Evolutionary conservation across 345 rosid species (phyloP).

Genomic region (Litchi chinensis): DNA sequence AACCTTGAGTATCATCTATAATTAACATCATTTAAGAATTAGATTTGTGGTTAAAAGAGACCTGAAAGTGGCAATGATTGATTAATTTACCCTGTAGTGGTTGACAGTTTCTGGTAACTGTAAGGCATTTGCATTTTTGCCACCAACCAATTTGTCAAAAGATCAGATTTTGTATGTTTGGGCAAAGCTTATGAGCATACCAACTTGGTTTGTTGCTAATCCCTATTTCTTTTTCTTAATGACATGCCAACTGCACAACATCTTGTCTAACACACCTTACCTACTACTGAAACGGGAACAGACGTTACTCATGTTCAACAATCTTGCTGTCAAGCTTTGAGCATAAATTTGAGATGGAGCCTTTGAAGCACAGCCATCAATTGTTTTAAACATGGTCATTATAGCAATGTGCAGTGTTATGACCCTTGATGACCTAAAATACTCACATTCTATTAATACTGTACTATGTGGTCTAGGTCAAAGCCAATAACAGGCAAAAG

Average conservation of each 20-base stretch:
- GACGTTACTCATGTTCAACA: not conserved
- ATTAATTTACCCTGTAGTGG: not conserved
- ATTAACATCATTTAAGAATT: not conserved
- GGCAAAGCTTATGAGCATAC: not conserved
- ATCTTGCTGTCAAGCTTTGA: not conserved
- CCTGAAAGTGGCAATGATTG: not conserved
- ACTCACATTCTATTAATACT: not conserved
- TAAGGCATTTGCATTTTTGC: not conserved
- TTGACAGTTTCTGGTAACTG: not conserved
- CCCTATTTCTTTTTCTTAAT: not conserved
- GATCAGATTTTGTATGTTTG: not conserved
- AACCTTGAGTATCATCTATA: not conserved
- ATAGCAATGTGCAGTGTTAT: not conserved
- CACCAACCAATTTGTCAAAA: not conserved
- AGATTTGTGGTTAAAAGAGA: not conserved
- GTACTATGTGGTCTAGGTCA: no score
- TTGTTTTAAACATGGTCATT: not conserved
- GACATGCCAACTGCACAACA: not conserved
- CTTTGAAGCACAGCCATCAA: not conserved
- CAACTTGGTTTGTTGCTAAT: not conserved
- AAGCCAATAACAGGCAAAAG: constrained; percentile 1
- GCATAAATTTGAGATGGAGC: not conserved
- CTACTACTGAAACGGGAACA: not conserved
- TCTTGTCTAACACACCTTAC: not conserved
- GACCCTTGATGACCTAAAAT: not conserved